These are phyloP conservation scores for Termitomyces sp. DNA, from an alignment of 768 basidiomycete genomes.

Conservation along the genomic window DNA sequence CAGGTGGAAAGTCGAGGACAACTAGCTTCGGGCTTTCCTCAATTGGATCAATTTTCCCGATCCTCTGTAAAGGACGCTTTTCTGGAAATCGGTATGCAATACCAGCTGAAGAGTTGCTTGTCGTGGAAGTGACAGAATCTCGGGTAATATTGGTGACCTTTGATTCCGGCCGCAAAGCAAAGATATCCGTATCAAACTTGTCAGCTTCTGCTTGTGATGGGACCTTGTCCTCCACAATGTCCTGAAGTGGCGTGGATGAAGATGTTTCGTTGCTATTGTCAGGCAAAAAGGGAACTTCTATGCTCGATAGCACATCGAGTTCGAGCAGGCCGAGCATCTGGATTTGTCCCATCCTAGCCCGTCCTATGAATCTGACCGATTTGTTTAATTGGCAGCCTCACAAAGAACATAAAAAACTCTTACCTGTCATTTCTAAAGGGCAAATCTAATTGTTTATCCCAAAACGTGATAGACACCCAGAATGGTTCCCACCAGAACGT, in stretches of 20 bases:
- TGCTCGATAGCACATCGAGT: slow-evolving; percentile 86
- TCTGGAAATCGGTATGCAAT: slow-evolving; percentile 36
- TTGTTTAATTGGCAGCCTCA: background rate
- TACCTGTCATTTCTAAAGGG: slow-evolving; percentile 80
- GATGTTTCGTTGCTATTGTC: slow-evolving; percentile 31
- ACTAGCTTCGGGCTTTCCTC: slow-evolving; percentile 65
- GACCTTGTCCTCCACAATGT: slow-evolving; percentile 30
- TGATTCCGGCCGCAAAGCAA: slow-evolving; percentile 45
- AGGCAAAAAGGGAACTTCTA: slow-evolving; percentile 79
- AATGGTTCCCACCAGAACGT: slow-evolving; percentile 91
- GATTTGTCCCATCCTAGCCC: slow-evolving; percentile 97
- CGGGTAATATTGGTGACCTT: slow-evolving; percentile 27
- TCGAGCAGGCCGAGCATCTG: slow-evolving; percentile 92
- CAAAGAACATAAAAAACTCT: slow-evolving; percentile 5
- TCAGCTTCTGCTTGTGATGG: slow-evolving; percentile 58
- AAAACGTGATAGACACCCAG: slow-evolving; percentile 78
- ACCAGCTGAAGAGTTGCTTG: slow-evolving; percentile 26
- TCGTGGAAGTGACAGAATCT: slow-evolving; percentile 38
- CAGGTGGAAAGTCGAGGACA: slow-evolving; percentile 48
- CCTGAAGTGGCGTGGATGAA: slow-evolving; percentile 29
- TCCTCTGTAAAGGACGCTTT: slow-evolving; percentile 46
- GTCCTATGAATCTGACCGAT: slow-evolving; percentile 72
- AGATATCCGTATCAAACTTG: slow-evolving; percentile 70
- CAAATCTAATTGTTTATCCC: slow-evolving; percentile 85
- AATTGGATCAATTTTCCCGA: slow-evolving; percentile 54